Percentiles rank a stretch among this genome's conserved stretches.
Conservation (phyloP, 768 basidiomycete genomes). For the Cytidiella melzeri region DNA sequence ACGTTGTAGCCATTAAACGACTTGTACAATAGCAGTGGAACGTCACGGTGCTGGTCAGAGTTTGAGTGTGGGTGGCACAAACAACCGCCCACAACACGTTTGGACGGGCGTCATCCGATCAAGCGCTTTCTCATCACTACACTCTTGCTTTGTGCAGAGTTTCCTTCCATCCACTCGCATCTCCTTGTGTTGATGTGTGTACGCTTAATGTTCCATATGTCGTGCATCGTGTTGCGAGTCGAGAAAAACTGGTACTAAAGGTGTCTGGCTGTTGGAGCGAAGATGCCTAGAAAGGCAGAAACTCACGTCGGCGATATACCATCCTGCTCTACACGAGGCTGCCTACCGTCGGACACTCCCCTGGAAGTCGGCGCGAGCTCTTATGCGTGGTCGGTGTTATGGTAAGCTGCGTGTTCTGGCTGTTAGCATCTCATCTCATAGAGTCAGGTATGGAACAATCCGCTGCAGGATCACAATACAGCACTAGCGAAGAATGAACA, state of each 20-base stretch:
- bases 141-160: not conserved
- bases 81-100: not conserved
- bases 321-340: not conserved
- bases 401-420: too few relatives aligned
- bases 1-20: constrained; percentile 7
- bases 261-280: not conserved
- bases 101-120: not conserved
- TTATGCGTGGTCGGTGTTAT: too few relatives aligned
- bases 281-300: not conserved
- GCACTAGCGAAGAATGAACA: too few relatives aligned
- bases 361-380: not conserved
- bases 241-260: too few relatives aligned
- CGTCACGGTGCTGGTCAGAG: not conserved
- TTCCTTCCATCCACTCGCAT: not conserved
- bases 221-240: not conserved
- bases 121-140: not conserved
- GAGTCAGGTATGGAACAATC: too few relatives aligned
- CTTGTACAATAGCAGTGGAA: not conserved
- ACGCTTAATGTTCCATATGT: too few relatives aligned
- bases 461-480: too few relatives aligned
- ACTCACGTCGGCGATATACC: not conserved
- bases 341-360: not conserved
- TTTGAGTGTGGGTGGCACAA: not conserved
- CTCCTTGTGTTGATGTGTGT: not conserved
- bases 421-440: too few relatives aligned